Base-by-base conservation (phyloP, 108 stramenopile genomes). In the Cylindrotheca closterium region DNA sequence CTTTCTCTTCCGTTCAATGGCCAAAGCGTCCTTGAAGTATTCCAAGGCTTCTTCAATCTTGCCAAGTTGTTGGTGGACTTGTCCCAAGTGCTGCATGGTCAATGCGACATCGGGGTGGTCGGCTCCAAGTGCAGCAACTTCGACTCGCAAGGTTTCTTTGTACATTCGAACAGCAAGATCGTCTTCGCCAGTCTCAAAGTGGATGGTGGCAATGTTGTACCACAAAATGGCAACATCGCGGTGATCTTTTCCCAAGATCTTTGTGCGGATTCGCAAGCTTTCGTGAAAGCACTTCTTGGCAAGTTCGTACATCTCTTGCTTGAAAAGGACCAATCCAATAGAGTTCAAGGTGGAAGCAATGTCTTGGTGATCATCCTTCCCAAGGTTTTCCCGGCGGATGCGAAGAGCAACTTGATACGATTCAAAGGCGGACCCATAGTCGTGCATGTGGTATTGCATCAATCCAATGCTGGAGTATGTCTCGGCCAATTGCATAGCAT, bases 361-460 rank as follows among this genome's bases (percentile, higher is more conserved):
- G 29, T 77, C 83, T 0, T 63, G 50, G 23, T 81, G 77, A 21
- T 81, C 80, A 47, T 78, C 81, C 3, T 51, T 75, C 56, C 83
- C 88, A 58, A 50, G 74, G 21, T 57, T 51, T 5, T 69, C 60
- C 17, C 83, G 80, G 32, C 77, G 80, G 30, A 86, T 71, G 54
- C 81, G 80, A 17, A 89, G 76, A 23, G 79, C 83, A 26, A 75
- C 71, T 72, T 89, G 83, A 51, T 81, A 71, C 15, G 81, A 70
- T 22, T 82, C 60, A 10, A 89, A 73, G 8, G 85, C 75, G 22
- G 68, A 45, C 47, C 79, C 76, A 29, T 74, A 74, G 30, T 86
- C 84, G 18, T 61, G 49, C 47, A 78, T 24, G 37, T 85, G 65
- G 53, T 81, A 78, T 52, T 85, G 76, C 67, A 82, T 79, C 50